Evolutionary conservation across 306 rosid species (phyloP), one percentile per base, ranked within the genome.

Genomic region (Lotus japonicus): DNA sequence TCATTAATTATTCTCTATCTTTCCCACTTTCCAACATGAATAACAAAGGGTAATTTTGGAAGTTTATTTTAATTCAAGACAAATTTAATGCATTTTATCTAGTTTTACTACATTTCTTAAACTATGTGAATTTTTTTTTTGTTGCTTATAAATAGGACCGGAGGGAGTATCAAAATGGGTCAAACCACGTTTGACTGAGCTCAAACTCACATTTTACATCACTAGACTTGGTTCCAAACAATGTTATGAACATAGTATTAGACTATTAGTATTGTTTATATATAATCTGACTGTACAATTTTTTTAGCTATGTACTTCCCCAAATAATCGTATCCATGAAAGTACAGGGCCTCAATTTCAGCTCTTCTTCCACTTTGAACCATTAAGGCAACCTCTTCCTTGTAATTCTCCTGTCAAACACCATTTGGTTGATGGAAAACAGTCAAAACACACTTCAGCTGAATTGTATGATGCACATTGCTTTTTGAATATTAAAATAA

Each of bases 281-380:
- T 31, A 82, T 89, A 94, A 74, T 84, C 84, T 62, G 92, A 85
- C 67, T 88, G 98, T 12, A 88, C 94, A 59, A 94, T 82, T 73
- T 86, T 90, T 58, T 82, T 86, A 50, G 88, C 96, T 6, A 94
- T 64, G 77, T 86, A 94, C 85, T 88, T 94, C 15, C 88, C 92
- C 71, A 90, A 70, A 76, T 75, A 86, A 76, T 81, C 90, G 41
- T 83, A 90, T 19, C 97, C 95, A 21, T 85, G 88, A 45, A 69
- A 87, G 64, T 90, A 87, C 33, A 90, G 78, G 44, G 99, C 96
- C 80, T 94, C 97, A 19, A 94, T 83, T 81, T 94, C 99, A 48
- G 95, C 96, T 80, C 86, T 81, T 21, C 61, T 80, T 14, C 91
- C 87, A 8, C 79, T 72, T 58, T 81, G 82, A 78, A 90, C 83